phyloP scores from a whole-genome alignment of 176 grass and related monocot species.

The Stipa capillata region DNA sequence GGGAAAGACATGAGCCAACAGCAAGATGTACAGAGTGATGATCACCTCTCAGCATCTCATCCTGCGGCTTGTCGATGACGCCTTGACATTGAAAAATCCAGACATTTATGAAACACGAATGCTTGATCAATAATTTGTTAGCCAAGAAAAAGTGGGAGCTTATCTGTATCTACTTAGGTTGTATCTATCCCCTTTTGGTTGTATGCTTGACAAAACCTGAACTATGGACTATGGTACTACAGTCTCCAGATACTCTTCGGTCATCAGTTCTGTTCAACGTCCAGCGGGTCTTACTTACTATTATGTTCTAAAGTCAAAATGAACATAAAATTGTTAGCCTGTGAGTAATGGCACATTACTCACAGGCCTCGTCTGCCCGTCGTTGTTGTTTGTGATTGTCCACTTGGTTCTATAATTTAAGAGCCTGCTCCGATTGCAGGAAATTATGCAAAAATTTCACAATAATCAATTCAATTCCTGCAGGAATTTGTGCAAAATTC shows the following conservation, averaged over 20 bases:
- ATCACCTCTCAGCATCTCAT: constrained; percentile 14
- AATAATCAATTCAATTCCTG: too few species aligned
- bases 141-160: constrained; percentile 17
- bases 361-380: too few species aligned
- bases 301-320: not conserved
- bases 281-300: not conserved
- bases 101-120: constrained; percentile 25
- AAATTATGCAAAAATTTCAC: too few species aligned
- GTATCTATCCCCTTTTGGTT: constrained; percentile 21
- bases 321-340: not conserved
- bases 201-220: constrained; percentile 24
- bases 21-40: not conserved
- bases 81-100: not conserved
- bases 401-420: too few species aligned
- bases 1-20: constrained; percentile 7
- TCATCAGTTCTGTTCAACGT: constrained; percentile 6
- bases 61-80: not conserved
- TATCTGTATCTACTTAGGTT: constrained; percentile 32
- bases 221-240: constrained; percentile 6
- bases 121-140: constrained; percentile 54
- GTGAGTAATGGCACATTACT: not conserved
- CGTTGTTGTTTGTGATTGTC: too few species aligned
- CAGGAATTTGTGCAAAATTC: too few species aligned
- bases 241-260: not conserved
- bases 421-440: too few species aligned